Base-by-base conservation (phyloP, 2,329 filamentous ascomycete species). In the Neonectria punicea region DNA sequence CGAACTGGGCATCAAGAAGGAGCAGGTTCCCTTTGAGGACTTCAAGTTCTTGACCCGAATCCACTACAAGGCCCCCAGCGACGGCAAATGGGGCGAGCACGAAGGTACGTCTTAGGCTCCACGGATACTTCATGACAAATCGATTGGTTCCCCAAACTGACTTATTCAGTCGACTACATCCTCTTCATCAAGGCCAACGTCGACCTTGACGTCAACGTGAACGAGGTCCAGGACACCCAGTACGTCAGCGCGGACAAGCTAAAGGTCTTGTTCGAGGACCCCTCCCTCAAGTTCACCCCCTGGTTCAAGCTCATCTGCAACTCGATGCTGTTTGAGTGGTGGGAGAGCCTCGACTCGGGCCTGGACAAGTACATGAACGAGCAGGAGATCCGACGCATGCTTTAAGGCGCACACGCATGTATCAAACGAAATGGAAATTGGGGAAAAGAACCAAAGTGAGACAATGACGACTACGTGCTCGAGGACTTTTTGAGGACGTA, bases 281-380 rank as follows among this genome's bases (percentile, higher is more conserved):
- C 92, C 4, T 85, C 82, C 58, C 85, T 97, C 73, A 92, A 91
- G 75, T 98, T 98, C 80, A 99, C 96, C 1, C 96, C 96, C 1
- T 99, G 96, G 96, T 99, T 99, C 86, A 97, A 97, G 86, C 90
- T 99, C 72, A 98, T 99, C 77, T 99, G 96, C 86, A 87, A 98
- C 80, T 94, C 93, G 53, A 94, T 98, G 93, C 88, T 99, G 46
- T 99, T 97, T 75, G 92, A 98, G 80, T 99, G 96, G 96, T 99
- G 96, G 96, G 85, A 90, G 76, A 90, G 92, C 81, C 87, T 98
- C 61, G 91, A 96, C 73, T 84, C 87, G 25, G 92, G 92, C 10
- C 84, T 98, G 72, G 92, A 97, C 66, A 91, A 93, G 82, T 97
- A 95, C 82, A 87, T 89, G 81, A 91, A 93, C 77, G 94, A 98